Percentiles rank a stretch among this genome's conserved stretches.
Conservation (phyloP, 768 basidiomycete genomes). For the Mycena vulgaris region DNA sequence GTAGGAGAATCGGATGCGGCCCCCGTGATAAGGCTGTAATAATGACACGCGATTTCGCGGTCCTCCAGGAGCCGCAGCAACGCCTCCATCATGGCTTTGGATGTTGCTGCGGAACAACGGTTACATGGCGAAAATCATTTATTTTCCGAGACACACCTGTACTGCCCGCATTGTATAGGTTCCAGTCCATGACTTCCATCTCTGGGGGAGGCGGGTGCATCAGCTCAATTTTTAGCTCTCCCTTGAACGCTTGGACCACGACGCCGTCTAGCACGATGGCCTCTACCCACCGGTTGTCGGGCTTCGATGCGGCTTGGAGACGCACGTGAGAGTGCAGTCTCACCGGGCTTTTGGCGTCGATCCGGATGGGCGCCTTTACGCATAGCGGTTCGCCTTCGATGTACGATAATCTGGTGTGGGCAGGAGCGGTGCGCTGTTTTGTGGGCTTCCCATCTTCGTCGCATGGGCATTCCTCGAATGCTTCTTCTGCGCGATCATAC, state of each 20-base stretch:
- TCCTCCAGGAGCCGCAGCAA: slow-evolving; percentile 63
- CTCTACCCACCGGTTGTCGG: slow-evolving; percentile 64
- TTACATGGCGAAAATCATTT: not conserved
- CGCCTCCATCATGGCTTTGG: slow-evolving; percentile 78
- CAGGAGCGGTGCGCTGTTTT: slow-evolving; percentile 60
- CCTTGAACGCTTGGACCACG: slow-evolving; percentile 67
- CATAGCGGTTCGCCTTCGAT: slow-evolving; percentile 54
- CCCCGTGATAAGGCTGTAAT: slow-evolving; percentile 65
- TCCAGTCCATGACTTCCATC: slow-evolving; percentile 73
- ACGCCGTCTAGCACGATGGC: slow-evolving; percentile 70
- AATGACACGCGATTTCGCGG: slow-evolving; percentile 61
- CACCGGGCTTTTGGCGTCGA: slow-evolving; percentile 65
- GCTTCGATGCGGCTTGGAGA: slow-evolving; percentile 69
- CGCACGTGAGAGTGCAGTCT: slow-evolving; percentile 79
- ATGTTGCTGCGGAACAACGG: slow-evolving; percentile 61
- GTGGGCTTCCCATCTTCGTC: slow-evolving; percentile 71
- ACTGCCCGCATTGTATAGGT: slow-evolving; percentile 74
- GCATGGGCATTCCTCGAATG: slow-evolving; percentile 76
- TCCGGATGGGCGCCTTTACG: slow-evolving; percentile 68
- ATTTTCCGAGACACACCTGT: slow-evolving; percentile 54
- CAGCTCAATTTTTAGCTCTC: slow-evolving; percentile 69
- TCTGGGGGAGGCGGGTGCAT: slow-evolving; percentile 76
- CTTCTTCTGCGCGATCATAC: slow-evolving; percentile 78
- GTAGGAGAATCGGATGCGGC: slow-evolving; percentile 29
- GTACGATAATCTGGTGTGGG: slow-evolving; percentile 56